Evolutionary conservation across 1,284 basidiomycete species (phyloP).

Genomic region (Puccinia brachypodii): DNA sequence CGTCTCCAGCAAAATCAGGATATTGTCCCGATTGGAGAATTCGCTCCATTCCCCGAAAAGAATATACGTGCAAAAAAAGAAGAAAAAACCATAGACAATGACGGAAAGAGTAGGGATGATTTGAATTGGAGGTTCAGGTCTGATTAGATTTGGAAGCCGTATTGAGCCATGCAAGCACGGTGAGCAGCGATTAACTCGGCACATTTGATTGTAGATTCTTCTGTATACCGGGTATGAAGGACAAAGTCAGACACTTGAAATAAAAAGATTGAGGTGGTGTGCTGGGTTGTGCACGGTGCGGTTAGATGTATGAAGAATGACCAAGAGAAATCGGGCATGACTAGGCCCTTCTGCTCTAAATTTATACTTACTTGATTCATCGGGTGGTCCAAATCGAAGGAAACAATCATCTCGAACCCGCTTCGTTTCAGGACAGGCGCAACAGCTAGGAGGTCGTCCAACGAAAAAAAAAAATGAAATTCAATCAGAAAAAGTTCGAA

Average conservation of each 20-base stretch:
- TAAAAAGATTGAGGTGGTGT: background rate
- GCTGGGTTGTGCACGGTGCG: background rate
- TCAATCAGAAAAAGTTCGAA: background rate
- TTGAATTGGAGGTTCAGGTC: too few species aligned
- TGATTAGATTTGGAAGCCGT: conserved; percentile 43
- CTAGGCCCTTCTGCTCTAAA: background rate
- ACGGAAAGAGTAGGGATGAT: too few species aligned
- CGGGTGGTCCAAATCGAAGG: conserved; percentile 36
- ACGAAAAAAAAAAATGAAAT: background rate
- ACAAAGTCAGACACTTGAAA: background rate
- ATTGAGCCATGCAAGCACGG: conserved; percentile 45
- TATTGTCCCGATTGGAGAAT: too few species aligned
- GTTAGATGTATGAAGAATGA: background rate
- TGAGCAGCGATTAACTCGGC: conserved; percentile 46
- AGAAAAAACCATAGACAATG: too few species aligned
- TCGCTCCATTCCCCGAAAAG: too few species aligned
- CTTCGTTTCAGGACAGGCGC: conserved; percentile 46
- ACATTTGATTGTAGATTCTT: conserved; percentile 38
- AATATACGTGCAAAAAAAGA: too few species aligned
- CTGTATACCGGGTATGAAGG: background rate
- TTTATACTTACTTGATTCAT: conserved; percentile 42
- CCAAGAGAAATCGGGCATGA: background rate
- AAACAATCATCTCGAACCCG: conserved; percentile 46
- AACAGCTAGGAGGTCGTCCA: conserved; percentile 9
- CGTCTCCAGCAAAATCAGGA: too few species aligned